phyloP scores from a whole-genome alignment of 1,139 yeast species.

The Candida labiduridarum region DNA sequence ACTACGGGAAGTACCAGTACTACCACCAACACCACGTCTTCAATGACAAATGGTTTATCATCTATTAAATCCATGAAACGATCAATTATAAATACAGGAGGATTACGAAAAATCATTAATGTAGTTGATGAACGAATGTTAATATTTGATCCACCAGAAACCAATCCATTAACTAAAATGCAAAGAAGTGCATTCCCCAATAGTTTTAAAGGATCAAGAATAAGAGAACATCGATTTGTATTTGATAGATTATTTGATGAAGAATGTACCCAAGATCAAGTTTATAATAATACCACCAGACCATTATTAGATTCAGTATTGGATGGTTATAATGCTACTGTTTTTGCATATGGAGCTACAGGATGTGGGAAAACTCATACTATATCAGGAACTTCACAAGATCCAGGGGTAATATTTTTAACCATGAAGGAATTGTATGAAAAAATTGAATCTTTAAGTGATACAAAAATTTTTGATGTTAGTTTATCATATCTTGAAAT shows the following conservation, averaged over 20 bases:
- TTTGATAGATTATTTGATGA: slow-evolving; percentile 81
- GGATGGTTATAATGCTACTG: slow-evolving; percentile 88
- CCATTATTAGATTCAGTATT: slow-evolving; percentile 75
- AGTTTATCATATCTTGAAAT: slow-evolving; percentile 80
- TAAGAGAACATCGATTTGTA: slow-evolving; percentile 77
- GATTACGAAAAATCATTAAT: slow-evolving; percentile 71
- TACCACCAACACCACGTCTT: slow-evolving; percentile 1
- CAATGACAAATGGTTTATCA: background rate
- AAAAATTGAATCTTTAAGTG: slow-evolving; percentile 55
- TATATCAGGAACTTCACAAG: slow-evolving; percentile 69
- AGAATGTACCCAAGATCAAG: slow-evolving; percentile 62
- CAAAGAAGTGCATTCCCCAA: slow-evolving; percentile 60
- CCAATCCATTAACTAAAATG: slow-evolving; percentile 65
- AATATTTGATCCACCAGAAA: slow-evolving; percentile 84
- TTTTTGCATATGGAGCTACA: slow-evolving; percentile 88
- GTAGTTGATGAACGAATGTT: slow-evolving; percentile 90
- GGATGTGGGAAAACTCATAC: slow-evolving; percentile 99
- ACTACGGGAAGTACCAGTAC: too few relatives aligned
- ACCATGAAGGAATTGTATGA: slow-evolving; percentile 78
- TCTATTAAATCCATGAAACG: slow-evolving; percentile 7
- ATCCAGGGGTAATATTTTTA: slow-evolving; percentile 80
- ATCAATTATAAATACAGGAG: slow-evolving; percentile 37
- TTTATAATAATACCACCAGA: slow-evolving; percentile 65
- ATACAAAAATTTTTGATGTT: slow-evolving; percentile 60
- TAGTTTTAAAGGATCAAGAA: slow-evolving; percentile 35